Base-by-base conservation (phyloP, 768 basidiomycete species). In the Lactarius deliciosus region DNA sequence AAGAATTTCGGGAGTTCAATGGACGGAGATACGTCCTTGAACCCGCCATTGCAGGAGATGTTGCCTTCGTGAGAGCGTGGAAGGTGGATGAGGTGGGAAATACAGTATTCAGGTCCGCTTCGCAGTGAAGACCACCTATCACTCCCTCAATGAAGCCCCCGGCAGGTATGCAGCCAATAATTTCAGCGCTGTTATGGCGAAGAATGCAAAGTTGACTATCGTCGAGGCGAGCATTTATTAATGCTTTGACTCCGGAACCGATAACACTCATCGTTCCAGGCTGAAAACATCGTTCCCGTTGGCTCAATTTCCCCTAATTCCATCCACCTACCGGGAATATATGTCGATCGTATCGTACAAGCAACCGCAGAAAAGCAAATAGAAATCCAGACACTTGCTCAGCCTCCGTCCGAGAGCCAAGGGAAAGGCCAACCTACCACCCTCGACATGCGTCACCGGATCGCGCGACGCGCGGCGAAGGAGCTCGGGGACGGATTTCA, bases 71-170 rank as follows among this genome's bases (percentile, higher is more conserved):
- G 56, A 81, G 87, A 55, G 95, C 92, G 4, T 96, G 93, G 93
- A 96, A 94, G 76, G 95, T 86, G 16, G 94, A 97, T 70, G 92
- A 93, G 75, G 83, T 87, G 53, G 94, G 94, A 2, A 97, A 97
- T 76, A 90, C 89, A 71, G 86, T 95, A 50, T 97, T 97, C 82
- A 83, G 93, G 90, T 92, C 72, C 64, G 80, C 41, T 60, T 22
- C 30, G 20, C 30, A 34, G 13, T 28, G 11, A 16, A 41, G 47
- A 20, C 36, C 32, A 18, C 18, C 60, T 18, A 9, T 65, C 47
- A 50, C 43, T 11, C 32, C 41, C 53, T 57, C 47, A 55, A 64
- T 18, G 25, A 45, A 41, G 20, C 38, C 16, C 20, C 38, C 53
- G 22, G 20, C 67, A 92, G 93, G 66, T 95, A 92, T 74, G 82